Evolutionary conservation across 2,329 filamentous ascomycete species (phyloP), one percentile per base, ranked within the genome.

Genomic region (Penicillium crustosum): DNA sequence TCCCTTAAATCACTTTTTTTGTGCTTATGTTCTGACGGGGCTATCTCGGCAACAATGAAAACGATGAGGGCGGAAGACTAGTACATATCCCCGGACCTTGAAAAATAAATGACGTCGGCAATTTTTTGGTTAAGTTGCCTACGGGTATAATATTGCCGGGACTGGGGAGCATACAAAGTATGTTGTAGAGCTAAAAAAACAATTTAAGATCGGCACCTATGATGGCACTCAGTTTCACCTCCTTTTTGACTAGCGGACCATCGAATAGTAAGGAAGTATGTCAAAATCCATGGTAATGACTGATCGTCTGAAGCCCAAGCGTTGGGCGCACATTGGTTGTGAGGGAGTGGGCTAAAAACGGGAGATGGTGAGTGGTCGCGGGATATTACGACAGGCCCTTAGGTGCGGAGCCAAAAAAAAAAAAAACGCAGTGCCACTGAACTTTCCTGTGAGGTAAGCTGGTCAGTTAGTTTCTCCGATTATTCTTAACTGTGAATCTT

Each of bases 221-320:
- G 55, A 53, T 35, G 19, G 19, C 19, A 54, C 57, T 58, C 55
- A 55, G 60, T 65, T 70, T 67, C 68, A 66, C 62, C 54, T 64
- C 56, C 54, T 61, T 57, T 64, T 58, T 47, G 59, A 53, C 49
- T 53, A 51, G 51, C 58, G 55, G 60, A 62, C 64, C 61, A 57
- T 66, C 67, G 66, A 66, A 65, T 66, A 52, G 58, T 56, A 57
- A 49, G 29, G 21, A 39, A 48, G 35, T 29, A 59, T 45, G 60
- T 63, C 45, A 63, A 67, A 66, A 47, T 54, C 61, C 62, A 61
- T 59, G 59, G 63, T 61, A 68, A 70, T 69, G 66, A 43, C 17
- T 27, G 69, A 69, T 72, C 69, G 55, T 60, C 66, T 60, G 62
- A 49, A 57, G 53, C 61, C 58, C 63, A 61, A 65, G 61, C 65